Evolutionary conservation across 2,329 filamentous ascomycete species (phyloP), one percentile per base, ranked within the genome.

Genomic region (Leptographium procerum): DNA sequence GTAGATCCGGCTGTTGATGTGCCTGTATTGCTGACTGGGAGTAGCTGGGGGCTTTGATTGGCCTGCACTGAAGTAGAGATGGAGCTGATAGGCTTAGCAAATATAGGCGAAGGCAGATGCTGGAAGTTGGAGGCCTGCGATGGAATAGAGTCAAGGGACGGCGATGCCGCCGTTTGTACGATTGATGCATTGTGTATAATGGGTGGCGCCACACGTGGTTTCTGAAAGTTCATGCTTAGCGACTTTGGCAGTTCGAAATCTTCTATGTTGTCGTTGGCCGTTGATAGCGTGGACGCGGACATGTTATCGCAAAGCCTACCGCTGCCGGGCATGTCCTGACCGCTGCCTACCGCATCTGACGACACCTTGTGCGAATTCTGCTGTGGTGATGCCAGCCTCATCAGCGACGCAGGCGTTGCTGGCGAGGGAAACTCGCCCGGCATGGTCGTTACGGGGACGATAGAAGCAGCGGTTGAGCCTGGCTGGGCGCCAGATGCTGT

Each of bases 331-430:
- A 73, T 69, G 19, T 77, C 77, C 28, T 72, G 69, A 43, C 58
- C 64, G 4, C 63, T 63, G 69, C 64, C 57, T 5, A 36, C 34
- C 7, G 22, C 19, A 2, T 56, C 43, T 4, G 60, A 48, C 3
- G 63, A 59, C 4, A 61, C 28, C 47, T 59, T 60, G 54, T 63
- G 61, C 10, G 60, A 59, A 10, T 60, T 69, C 69, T 61, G 72
- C 67, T 33, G 76, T 65, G 80, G 80, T 29, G 79, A 77, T 4
- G 77, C 79, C 50, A 92, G 77, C 65, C 84, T 87, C 88, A 96
- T 96, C 60, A 96, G 73, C 8, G 91, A 95, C 10, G 91, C 89
- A 1, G 91, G 91, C 0, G 91, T 95, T 1, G 89, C 91, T 13
- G 89, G 88, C 56, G 84, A 82, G 65, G 73, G 75, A 56, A 75